These are phyloP conservation scores for Leccinum variicolor DNA, from an alignment of 768 basidiomycete species.

Conservation along the genomic window DNA sequence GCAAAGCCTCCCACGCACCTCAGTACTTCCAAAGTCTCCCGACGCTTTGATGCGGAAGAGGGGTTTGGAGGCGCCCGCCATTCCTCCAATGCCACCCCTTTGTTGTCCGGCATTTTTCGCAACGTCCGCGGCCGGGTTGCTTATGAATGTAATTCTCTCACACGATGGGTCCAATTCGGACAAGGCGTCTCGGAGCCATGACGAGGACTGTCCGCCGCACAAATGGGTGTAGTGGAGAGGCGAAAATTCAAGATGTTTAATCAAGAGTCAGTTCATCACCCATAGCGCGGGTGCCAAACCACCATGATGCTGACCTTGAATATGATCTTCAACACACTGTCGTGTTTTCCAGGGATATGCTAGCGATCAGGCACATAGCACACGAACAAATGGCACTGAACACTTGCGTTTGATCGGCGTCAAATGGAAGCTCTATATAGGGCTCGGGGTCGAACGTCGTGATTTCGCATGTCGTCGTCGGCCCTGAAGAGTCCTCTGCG, in stretches of 20 bases:
- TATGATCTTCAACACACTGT: constrained; percentile 75
- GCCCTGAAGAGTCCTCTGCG: constrained; percentile 75
- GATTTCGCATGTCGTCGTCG: constrained; percentile 85
- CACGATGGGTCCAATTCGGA: constrained; percentile 89
- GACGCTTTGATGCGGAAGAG: constrained; percentile 78
- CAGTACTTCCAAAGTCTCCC: constrained; percentile 82
- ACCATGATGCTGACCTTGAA: constrained; percentile 56
- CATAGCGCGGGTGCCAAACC: not conserved
- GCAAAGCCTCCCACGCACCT: constrained; percentile 43
- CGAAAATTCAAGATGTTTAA: not conserved
- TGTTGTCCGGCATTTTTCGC: constrained; percentile 7
- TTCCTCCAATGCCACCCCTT: constrained; percentile 8
- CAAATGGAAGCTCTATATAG: constrained; percentile 75
- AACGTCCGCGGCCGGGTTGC: constrained; percentile 53
- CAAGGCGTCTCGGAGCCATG: constrained; percentile 91
- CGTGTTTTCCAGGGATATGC: not conserved
- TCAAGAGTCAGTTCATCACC: not conserved
- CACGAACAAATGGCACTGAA: not conserved
- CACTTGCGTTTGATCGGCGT: constrained; percentile 56
- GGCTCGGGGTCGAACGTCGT: constrained; percentile 83
- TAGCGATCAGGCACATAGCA: constrained; percentile 7
- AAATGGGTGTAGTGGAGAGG: not conserved
- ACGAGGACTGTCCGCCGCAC: constrained; percentile 53
- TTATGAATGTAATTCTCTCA: constrained; percentile 79
- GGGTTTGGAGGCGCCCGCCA: constrained; percentile 35